Evolutionary conservation across 202 grass and related monocot genomes (phyloP).

Genomic region (Bolboschoenoplectus hybrid): DNA sequence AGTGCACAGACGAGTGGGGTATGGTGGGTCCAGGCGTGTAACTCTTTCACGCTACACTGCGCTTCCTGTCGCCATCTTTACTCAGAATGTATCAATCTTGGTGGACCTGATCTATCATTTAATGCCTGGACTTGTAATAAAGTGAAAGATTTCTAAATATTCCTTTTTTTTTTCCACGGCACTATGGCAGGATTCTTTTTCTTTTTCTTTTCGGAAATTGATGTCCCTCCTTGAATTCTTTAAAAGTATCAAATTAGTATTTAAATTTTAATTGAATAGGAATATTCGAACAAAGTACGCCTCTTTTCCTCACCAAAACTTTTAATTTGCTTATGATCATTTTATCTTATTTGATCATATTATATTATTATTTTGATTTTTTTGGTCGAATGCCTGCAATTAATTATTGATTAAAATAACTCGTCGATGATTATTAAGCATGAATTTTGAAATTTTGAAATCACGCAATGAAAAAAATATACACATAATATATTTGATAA

Average conservation of each 20-base stretch:
- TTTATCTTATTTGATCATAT: too few species aligned
- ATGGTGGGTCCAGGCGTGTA: slow-evolving; percentile 38
- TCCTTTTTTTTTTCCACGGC: neutral
- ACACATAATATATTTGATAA: too few species aligned
- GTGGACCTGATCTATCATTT: slow-evolving; percentile 26
- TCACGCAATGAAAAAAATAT: too few species aligned
- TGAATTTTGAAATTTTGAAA: too few species aligned
- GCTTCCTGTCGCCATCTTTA: slow-evolving; percentile 54
- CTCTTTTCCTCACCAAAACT: too few species aligned
- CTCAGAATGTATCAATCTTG: slow-evolving; percentile 5
- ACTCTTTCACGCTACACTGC: slow-evolving; percentile 50
- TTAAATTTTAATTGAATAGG: too few species aligned
- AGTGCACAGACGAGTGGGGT: neutral
- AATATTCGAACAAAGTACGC: too few species aligned
- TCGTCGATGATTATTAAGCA: too few species aligned
- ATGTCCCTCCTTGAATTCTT: neutral
- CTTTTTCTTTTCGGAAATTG: neutral
- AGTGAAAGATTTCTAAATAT: neutral
- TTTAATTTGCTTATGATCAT: too few species aligned
- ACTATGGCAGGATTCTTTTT: neutral
- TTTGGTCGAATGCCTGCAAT: too few species aligned
- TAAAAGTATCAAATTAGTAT: neutral
- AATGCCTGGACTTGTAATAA: slow-evolving; percentile 33
- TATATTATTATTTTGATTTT: too few species aligned
- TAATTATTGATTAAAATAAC: too few species aligned